Conservation (phyloP, 176 grass and related monocot species). For the Tillandsia leiboldiana region DNA sequence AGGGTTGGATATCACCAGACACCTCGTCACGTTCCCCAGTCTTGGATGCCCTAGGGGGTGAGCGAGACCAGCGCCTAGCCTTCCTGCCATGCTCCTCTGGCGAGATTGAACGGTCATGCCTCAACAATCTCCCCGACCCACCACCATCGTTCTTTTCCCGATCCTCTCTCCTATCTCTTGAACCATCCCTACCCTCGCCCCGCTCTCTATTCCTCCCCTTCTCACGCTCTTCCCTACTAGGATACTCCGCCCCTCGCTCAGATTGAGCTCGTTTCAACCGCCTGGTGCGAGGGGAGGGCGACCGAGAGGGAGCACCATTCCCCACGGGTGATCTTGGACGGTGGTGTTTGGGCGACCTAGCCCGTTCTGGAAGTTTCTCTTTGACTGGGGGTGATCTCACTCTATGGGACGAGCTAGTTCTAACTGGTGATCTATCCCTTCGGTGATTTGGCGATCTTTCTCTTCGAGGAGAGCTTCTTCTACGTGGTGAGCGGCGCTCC, state of each 20-base stretch:
- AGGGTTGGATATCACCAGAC: constrained; percentile 39
- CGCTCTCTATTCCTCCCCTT: constrained; percentile 29
- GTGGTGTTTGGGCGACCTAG: constrained; percentile 28
- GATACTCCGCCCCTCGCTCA: constrained; percentile 24
- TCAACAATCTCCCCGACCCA: constrained; percentile 32
- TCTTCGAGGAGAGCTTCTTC: constrained; percentile 37
- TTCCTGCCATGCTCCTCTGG: constrained; percentile 36
- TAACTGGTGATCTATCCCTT: constrained; percentile 25
- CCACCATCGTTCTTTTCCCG: constrained; percentile 29
- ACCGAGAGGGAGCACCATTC: constrained; percentile 17
- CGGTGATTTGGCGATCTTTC: constrained; percentile 35
- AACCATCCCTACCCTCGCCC: constrained; percentile 20
- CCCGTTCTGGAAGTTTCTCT: constrained; percentile 34
- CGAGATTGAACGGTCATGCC: constrained; percentile 33
- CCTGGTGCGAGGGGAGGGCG: constrained; percentile 41
- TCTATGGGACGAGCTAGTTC: constrained; percentile 12
- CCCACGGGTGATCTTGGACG: not conserved
- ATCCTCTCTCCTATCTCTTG: constrained; percentile 20
- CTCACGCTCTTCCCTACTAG: constrained; percentile 17
- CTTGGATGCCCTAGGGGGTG: constrained; percentile 39
- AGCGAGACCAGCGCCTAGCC: constrained; percentile 27
- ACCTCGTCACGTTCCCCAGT: constrained; percentile 44
- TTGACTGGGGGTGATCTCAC: constrained; percentile 22
- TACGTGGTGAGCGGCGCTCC: constrained; percentile 30
- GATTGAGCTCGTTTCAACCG: constrained; percentile 35